Base-by-base conservation (phyloP, 352 stramenopile species). In the Pythium phragmitis region DNA sequence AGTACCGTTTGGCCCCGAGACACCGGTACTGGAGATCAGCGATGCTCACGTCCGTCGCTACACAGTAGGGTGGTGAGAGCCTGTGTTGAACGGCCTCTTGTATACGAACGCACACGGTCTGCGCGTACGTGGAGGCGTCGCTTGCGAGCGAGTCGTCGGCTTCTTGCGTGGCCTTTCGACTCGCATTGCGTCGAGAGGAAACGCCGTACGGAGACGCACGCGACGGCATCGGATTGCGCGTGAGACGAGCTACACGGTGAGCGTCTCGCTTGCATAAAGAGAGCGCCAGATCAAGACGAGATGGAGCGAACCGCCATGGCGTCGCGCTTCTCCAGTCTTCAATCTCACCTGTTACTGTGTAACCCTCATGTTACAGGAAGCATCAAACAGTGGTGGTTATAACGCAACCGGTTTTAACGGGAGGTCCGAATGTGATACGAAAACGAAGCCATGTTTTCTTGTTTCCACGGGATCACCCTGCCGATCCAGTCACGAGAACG, bases 1-100 rank as follows among this genome's bases (percentile, higher is more conserved):
- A 92, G 63, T 91, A 94, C 62, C 79, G 69, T 23, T 73, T 82
- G 2, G 77, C 67, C 8, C 85, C 85, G 0, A 92, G 57, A 5
- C 92, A 56, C 19, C 68, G 69, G 21, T 82, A 83, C 63, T 94
- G 85, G 36, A 94, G 49, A 36, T 76, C 69, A 2, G 73, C 72
- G n/a, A 71, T 77, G 60, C 75, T 91, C 54, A 79, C 60, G n/a
- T 89, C 80, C 0, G 19, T 57, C 13, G 55, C 67, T 2, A 33
- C 8, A 34, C 60, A 69, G 19, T 69, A 57, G 0, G 46, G 6
- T 2, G 37, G 12, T 12, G 42, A 41, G 16, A 69, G 47, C 16
- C 37, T 11, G 4, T 43, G 13, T 14, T 46, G 43, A 1, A 72
- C 39, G 5, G 34, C 19, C 0, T 49, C 45, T 28, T 72, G 59